Conservation (phyloP, 129 eudicot genomes). For the Chrysanthemum makinoi region DNA sequence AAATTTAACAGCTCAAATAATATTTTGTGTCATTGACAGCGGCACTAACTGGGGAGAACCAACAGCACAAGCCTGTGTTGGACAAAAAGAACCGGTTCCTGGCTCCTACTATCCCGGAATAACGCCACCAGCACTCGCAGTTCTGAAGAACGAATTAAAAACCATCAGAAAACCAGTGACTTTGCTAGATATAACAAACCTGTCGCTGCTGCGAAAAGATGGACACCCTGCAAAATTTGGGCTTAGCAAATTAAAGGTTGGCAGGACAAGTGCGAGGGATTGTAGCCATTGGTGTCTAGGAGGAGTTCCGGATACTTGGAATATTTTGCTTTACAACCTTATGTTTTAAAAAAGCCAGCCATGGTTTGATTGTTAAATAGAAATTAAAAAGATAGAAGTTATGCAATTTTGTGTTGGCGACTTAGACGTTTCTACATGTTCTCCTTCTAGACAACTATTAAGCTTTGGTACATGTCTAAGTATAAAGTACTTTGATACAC, state of each 20-base stretch:
- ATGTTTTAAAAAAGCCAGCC: constrained; percentile 18
- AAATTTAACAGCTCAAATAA: neutral
- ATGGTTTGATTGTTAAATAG: constrained; percentile 7
- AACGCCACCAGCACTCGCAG: constrained; percentile 38
- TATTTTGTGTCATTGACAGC: constrained; percentile 27
- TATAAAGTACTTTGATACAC: no score
- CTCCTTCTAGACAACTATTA: no score
- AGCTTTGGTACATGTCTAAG: no score
- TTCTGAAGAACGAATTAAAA: constrained; percentile 49
- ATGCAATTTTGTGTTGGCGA: constrained; percentile 10
- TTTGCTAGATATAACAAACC: constrained; percentile 62
- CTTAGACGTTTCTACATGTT: neutral
- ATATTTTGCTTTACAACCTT: constrained; percentile 59
- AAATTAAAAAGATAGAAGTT: neutral
- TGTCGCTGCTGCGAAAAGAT: constrained; percentile 71
- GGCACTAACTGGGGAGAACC: constrained; percentile 69
- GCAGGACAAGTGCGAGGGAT: constrained; percentile 43
- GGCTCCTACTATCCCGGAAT: constrained; percentile 58
- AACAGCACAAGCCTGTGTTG: constrained; percentile 49
- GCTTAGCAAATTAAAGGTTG: constrained; percentile 7
- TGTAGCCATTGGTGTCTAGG: constrained; percentile 95
- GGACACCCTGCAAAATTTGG: constrained; percentile 80
- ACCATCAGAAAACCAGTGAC: constrained; percentile 54
- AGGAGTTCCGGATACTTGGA: constrained; percentile 94
- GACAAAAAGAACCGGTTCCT: constrained; percentile 48